These are phyloP conservation scores for Dendryphion nanum DNA, from an alignment of 2,329 filamentous ascomycete genomes.

Conservation along the genomic window DNA sequence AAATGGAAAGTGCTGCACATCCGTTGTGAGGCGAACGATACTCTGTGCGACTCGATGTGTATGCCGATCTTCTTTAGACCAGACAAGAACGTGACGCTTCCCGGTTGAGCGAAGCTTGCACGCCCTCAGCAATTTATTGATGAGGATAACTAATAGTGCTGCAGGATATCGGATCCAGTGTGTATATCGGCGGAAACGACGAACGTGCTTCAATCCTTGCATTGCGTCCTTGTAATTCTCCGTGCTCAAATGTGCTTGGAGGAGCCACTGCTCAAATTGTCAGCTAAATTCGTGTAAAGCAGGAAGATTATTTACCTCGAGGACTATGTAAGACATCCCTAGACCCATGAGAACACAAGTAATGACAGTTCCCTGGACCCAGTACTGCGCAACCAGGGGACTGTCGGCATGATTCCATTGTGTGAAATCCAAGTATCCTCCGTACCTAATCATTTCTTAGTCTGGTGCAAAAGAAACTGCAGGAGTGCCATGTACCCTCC, in stretches of 20 bases:
- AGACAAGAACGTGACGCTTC: slow-evolving; percentile 7
- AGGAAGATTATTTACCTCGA: slow-evolving; percentile 16
- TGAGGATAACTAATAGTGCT: slow-evolving; percentile 6
- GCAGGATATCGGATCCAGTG: slow-evolving; percentile 14
- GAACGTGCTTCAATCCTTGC: slow-evolving; percentile 18
- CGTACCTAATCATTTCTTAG: too few species aligned
- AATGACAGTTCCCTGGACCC: slow-evolving; percentile 27
- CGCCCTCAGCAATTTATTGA: slow-evolving; percentile 9
- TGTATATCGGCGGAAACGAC: slow-evolving; percentile 17
- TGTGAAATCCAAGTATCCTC: slow-evolving; percentile 42
- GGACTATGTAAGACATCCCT: slow-evolving; percentile 31
- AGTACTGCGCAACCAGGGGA: slow-evolving; percentile 20
- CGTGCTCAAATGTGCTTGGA: slow-evolving; percentile 34
- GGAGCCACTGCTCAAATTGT: slow-evolving; percentile 24
- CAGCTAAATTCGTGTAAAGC: background rate
- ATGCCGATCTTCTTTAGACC: slow-evolving; percentile 7
- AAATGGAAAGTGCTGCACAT: too few species aligned
- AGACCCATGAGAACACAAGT: slow-evolving; percentile 25
- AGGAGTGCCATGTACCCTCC: too few species aligned
- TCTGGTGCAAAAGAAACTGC: too few species aligned
- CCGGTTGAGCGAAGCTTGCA: slow-evolving; percentile 5
- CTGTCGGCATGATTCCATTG: slow-evolving; percentile 24
- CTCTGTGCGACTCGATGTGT: slow-evolving; percentile 4
- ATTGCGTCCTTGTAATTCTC: slow-evolving; percentile 20
- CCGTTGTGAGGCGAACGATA: too few species aligned